Evolutionary conservation across 495 filamentous ascomycete species (phyloP).

Genomic region (Jackrogersella minutella): DNA sequence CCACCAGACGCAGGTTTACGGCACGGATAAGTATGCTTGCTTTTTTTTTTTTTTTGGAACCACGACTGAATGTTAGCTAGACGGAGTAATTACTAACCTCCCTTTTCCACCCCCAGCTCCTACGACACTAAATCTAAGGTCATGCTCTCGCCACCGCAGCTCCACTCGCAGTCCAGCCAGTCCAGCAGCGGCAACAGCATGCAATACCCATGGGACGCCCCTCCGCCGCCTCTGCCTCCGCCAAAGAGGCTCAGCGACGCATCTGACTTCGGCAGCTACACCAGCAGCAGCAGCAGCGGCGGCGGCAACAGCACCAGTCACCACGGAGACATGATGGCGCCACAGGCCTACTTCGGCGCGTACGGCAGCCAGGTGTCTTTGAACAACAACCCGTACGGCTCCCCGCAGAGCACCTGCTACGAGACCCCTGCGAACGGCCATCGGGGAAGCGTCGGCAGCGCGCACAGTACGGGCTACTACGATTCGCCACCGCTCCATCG

Average conservation of each 20-base stretch:
- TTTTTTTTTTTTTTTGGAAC: not conserved
- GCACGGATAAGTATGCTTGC: slow-evolving; percentile 4
- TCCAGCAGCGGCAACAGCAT: not conserved
- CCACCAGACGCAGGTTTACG: slow-evolving; percentile 6
- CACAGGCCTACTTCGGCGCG: slow-evolving; percentile 9
- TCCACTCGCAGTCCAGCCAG: not conserved
- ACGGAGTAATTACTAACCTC: not conserved
- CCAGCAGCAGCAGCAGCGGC: too few relatives aligned
- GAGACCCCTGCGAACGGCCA: not conserved
- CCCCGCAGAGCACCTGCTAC: not conserved
- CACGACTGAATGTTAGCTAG: not conserved
- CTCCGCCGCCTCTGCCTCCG: not conserved
- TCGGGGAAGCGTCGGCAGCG: not conserved
- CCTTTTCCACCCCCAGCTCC: not conserved
- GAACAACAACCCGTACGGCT: not conserved
- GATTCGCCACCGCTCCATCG: not conserved
- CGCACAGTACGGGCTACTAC: slow-evolving; percentile 3
- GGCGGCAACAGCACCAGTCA: not conserved
- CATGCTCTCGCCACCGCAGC: slow-evolving; percentile 6
- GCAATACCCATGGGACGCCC: slow-evolving; percentile 8
- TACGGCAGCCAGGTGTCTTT: not conserved
- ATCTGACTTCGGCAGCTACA: not conserved
- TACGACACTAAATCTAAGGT: slow-evolving; percentile 15
- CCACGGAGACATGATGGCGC: not conserved
- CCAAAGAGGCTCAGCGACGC: not conserved